Evolutionary conservation across 2,329 filamentous ascomycete genomes (phyloP).

Genomic region (Neofusicoccum sp.): DNA sequence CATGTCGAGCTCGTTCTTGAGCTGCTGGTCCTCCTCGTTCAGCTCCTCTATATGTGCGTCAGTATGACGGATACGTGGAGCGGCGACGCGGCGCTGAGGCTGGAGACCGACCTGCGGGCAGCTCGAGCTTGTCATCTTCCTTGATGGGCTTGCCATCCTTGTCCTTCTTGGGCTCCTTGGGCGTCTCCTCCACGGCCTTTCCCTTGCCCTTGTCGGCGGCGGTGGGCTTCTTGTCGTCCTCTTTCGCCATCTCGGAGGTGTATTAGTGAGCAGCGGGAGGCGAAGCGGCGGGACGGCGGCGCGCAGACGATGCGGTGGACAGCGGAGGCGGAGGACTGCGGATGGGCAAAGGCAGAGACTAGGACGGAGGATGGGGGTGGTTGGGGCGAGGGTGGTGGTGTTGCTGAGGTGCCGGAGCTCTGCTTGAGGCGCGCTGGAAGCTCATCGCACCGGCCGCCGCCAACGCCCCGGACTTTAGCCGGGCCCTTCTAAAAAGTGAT

Average conservation of each 20-base stretch:
- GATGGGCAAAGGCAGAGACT: neutral
- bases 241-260: slow-evolving; percentile 69
- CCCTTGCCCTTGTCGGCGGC: slow-evolving; percentile 93
- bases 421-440: slow-evolving; percentile 20
- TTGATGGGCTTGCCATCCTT: slow-evolving; percentile 68
- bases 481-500: slow-evolving; percentile 9
- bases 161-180: slow-evolving; percentile 59
- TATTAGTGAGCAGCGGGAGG: slow-evolving; percentile 30
- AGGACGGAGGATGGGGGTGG: slow-evolving; percentile 17
- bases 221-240: slow-evolving; percentile 81
- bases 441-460: slow-evolving; percentile 1
- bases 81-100: neutral
- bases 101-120: slow-evolving; percentile 54
- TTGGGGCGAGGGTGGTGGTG: slow-evolving; percentile 14
- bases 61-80: neutral
- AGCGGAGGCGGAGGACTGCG: neutral
- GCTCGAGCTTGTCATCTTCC: slow-evolving; percentile 76
- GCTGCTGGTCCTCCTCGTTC: slow-evolving; percentile 95
- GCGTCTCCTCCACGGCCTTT: slow-evolving; percentile 70
- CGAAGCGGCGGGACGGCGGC: slow-evolving; percentile 20
- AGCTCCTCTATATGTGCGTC: slow-evolving; percentile 68
- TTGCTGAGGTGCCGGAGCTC: slow-evolving; percentile 12
- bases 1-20: slow-evolving; percentile 98
- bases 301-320: neutral
- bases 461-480: neutral